Conservation (phyloP, 495 filamentous ascomycete genomes). For the Talaromyces borbonicus region DNA sequence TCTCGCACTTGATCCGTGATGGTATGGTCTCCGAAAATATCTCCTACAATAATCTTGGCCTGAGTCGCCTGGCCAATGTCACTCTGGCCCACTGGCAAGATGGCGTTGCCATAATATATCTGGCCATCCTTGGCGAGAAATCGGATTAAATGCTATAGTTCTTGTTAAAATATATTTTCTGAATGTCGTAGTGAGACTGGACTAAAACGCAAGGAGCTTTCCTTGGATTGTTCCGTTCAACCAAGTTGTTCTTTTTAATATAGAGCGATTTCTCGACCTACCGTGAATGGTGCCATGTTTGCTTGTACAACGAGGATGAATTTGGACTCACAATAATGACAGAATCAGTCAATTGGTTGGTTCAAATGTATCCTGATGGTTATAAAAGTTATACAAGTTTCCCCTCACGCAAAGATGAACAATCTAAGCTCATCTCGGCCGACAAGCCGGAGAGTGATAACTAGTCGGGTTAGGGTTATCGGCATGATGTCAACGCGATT, state of each 20-base stretch:
- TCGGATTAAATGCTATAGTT: conserved; percentile 57
- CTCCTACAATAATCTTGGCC: conserved; percentile 59
- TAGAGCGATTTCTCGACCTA: conserved; percentile 12
- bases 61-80: conserved; percentile 58
- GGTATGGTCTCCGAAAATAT: conserved; percentile 61
- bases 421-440: conserved; percentile 11
- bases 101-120: conserved; percentile 76
- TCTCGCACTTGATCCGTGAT: conserved; percentile 62
- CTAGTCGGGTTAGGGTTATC: neutral
- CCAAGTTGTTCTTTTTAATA: neutral
- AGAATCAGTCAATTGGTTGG: neutral
- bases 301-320: too few relatives aligned
- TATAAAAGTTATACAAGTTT: neutral
- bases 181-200: too few relatives aligned
- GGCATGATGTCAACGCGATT: too few relatives aligned
- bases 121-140: conserved; percentile 69
- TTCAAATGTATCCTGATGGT: neutral
- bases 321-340: too few relatives aligned
- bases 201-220: too few relatives aligned
- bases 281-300: conserved; percentile 31
- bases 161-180: neutral
- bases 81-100: conserved; percentile 55
- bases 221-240: too few relatives aligned
- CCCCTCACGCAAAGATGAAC: neutral
- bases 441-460: conserved; percentile 9